phyloP scores from a whole-genome alignment of 768 basidiomycete genomes.

The Pisolithus albus region DNA sequence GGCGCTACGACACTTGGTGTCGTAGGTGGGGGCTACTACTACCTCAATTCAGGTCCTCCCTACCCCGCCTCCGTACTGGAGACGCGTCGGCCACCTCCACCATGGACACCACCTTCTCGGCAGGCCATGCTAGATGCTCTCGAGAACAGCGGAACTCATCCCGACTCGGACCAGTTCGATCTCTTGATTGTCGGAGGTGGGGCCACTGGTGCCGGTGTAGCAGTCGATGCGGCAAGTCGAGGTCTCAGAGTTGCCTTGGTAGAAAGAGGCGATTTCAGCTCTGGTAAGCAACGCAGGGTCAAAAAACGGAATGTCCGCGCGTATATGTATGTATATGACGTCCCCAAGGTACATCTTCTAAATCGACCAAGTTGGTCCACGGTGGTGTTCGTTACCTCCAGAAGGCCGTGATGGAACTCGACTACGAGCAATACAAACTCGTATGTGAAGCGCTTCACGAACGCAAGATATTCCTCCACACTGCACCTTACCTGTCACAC shows the following conservation, averaged over 20 bases:
- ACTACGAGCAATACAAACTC: conserved; percentile 95
- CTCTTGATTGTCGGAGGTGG: conserved; percentile 87
- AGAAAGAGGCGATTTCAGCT: conserved; percentile 86
- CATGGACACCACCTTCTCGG: conserved; percentile 72
- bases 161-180: conserved; percentile 57
- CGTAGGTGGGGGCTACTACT: conserved; percentile 59
- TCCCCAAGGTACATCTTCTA: conserved; percentile 79
- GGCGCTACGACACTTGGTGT: conserved; percentile 47
- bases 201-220: conserved; percentile 94
- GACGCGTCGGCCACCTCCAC: conserved; percentile 64
- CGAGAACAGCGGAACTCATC: conserved; percentile 17
- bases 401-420: conserved; percentile 91
- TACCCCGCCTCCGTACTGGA: conserved; percentile 59
- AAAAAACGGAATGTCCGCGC: not conserved
- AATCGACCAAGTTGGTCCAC: conserved; percentile 97
- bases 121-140: conserved; percentile 59
- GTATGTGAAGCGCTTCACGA: conserved; percentile 94
- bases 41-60: conserved; percentile 66
- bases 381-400: conserved; percentile 97
- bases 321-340: not conserved
- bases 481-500: conserved; percentile 84
- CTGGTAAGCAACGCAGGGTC: conserved; percentile 44
- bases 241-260: conserved; percentile 91
- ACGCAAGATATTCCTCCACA: conserved; percentile 88
- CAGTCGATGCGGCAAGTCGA: conserved; percentile 87